Conservation (phyloP, 805 yeast genomes). For the Sugiyamaella floridensis region DNA sequence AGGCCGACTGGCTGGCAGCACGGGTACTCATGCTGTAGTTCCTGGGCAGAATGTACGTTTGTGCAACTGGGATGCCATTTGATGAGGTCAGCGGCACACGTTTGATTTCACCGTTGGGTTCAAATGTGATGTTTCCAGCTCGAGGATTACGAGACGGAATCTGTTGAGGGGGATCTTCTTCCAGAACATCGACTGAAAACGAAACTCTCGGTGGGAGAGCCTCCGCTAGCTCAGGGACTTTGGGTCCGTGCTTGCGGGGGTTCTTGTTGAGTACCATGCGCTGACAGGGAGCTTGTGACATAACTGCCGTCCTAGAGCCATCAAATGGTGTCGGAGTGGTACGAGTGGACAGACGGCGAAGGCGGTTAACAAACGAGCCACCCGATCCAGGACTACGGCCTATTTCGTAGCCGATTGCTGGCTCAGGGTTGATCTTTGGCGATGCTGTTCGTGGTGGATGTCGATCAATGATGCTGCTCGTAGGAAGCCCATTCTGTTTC, state of each 20-base stretch:
- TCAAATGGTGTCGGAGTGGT: neutral
- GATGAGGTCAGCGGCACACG: constrained; percentile 6
- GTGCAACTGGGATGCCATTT: neutral
- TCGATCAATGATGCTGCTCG: constrained; percentile 1
- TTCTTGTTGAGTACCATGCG: constrained; percentile 42
- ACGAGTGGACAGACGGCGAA: constrained; percentile 16
- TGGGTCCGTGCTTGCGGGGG: constrained; percentile 30
- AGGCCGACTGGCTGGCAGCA: constrained; percentile 17
- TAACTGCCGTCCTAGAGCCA: neutral
- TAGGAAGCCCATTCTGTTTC: neutral
- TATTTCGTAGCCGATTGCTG: constrained; percentile 2
- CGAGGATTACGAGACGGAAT: constrained; percentile 82
- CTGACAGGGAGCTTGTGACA: constrained; percentile 11
- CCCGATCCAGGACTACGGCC: neutral
- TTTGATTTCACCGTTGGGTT: constrained; percentile 23
- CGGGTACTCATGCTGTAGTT: constrained; percentile 14
- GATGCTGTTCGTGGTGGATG: constrained; percentile 14
- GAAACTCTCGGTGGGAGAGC: constrained; percentile 52
- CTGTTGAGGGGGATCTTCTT: constrained; percentile 86
- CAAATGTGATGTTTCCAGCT: constrained; percentile 58
- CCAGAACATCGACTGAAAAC: constrained; percentile 69
- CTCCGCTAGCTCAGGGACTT: constrained; percentile 13
- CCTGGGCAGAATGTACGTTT: constrained; percentile 14
- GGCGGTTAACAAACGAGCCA: constrained; percentile 14
- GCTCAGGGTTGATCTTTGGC: constrained; percentile 14